Conservation (phyloP, 2,329 filamentous ascomycete species). For the Thyridium curvatum region DNA sequence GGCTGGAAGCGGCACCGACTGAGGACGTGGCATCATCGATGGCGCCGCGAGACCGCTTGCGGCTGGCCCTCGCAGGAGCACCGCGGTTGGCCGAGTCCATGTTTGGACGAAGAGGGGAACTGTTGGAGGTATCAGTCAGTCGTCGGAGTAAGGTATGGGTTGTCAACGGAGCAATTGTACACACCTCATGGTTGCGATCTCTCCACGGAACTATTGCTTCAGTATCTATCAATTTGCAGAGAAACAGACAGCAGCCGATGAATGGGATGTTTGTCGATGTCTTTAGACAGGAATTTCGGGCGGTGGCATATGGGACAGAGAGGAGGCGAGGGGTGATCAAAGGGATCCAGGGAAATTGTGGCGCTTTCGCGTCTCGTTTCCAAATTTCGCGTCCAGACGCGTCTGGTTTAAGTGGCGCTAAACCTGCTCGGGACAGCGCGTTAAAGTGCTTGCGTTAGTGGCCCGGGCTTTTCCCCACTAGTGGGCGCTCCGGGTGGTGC, state of each 20-base stretch:
- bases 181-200: conserved; percentile 17
- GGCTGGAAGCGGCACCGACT: conserved; percentile 47
- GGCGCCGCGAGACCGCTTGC: conserved; percentile 48
- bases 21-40: conserved; percentile 47
- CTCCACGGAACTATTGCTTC: background rate
- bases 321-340: too few species aligned
- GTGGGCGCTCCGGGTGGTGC: too few species aligned
- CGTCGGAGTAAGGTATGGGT: background rate
- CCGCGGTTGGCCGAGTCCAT: conserved; percentile 82
- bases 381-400: conserved; percentile 12
- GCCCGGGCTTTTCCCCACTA: conserved; percentile 2
- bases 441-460: conserved; percentile 11
- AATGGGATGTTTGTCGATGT: background rate
- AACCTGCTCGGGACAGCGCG: conserved; percentile 16
- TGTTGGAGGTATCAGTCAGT: conserved; percentile 25
- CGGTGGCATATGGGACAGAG: too few species aligned
- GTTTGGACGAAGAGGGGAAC: conserved; percentile 76
- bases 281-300: too few species aligned
- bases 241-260: background rate
- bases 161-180: too few species aligned
- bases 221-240: background rate
- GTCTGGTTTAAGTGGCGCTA: conserved; percentile 34
- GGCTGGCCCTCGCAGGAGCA: conserved; percentile 32
- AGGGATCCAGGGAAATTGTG: background rate
- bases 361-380: conserved; percentile 3